These are phyloP conservation scores for Kodamaea kaohsiungensis DNA, from an alignment of 805 yeast species.

Conservation along the genomic window DNA sequence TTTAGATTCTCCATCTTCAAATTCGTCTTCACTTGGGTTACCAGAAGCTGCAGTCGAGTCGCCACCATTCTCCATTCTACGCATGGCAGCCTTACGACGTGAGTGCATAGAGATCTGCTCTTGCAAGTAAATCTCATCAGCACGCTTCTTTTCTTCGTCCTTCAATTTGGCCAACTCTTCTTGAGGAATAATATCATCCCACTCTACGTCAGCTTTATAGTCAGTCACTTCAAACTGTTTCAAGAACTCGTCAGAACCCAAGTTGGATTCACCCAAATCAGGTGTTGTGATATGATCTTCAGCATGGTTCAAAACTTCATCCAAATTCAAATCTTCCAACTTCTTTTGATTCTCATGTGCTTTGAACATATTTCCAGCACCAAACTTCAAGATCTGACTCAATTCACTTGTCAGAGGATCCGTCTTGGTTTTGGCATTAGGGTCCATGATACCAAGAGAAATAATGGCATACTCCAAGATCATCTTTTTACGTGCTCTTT, in stretches of 20 bases:
- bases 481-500: slow-evolving; percentile 97
- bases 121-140: slow-evolving; percentile 83
- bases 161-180: slow-evolving; percentile 86
- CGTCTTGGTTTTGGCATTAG: slow-evolving; percentile 53
- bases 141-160: slow-evolving; percentile 83
- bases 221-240: slow-evolving; percentile 98
- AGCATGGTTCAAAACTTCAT: slow-evolving; percentile 94
- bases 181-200: slow-evolving; percentile 99
- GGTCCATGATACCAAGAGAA: slow-evolving; percentile 91
- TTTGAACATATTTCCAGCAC: slow-evolving; percentile 98
- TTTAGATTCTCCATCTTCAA: slow-evolving; percentile 35
- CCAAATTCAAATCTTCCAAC: slow-evolving; percentile 90
- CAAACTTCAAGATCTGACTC: slow-evolving; percentile 91
- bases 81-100: slow-evolving; percentile 74
- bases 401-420: slow-evolving; percentile 87
- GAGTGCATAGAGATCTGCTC: slow-evolving; percentile 88
- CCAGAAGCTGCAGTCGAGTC: slow-evolving; percentile 11
- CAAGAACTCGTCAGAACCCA: slow-evolving; percentile 97
- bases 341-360: slow-evolving; percentile 94
- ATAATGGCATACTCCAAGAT: slow-evolving; percentile 96
- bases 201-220: slow-evolving; percentile 95
- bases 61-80: slow-evolving; percentile 45
- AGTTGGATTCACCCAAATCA: slow-evolving; percentile 93
- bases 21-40: slow-evolving; percentile 20
- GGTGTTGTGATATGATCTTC: slow-evolving; percentile 97